Conservation (phyloP, 495 filamentous ascomycete genomes). For the Trichoderma parareesei region DNA sequence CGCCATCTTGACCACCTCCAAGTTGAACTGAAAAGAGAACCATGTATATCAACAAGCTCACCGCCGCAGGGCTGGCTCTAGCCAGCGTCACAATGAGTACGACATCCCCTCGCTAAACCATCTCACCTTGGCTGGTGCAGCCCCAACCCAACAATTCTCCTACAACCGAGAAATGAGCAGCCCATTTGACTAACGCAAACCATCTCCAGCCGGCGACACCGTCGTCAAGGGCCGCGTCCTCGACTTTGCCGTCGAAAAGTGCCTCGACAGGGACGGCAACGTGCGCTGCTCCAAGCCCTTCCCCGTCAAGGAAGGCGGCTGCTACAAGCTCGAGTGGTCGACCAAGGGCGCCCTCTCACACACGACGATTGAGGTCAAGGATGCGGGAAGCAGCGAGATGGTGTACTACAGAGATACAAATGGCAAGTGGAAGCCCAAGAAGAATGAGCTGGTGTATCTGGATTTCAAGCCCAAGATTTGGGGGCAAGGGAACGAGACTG, state of each 20-base stretch:
- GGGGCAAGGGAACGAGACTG: constrained; percentile 29
- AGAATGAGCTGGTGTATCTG: constrained; percentile 30
- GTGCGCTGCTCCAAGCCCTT: constrained; percentile 30
- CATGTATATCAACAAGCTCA: constrained; percentile 5
- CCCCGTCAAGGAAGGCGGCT: constrained; percentile 22
- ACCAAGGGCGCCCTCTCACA: constrained; percentile 30
- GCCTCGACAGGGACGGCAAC: constrained; percentile 26
- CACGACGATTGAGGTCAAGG: constrained; percentile 32
- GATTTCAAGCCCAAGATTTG: constrained; percentile 36
- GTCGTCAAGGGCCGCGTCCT: constrained; percentile 23
- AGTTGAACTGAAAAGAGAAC: background rate
- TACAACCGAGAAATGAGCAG: too few relatives aligned
- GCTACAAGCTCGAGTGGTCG: constrained; percentile 31
- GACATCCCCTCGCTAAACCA: background rate
- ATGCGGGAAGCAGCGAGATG: constrained; percentile 27
- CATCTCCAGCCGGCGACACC: background rate
- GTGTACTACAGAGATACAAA: constrained; percentile 35
- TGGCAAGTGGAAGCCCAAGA: constrained; percentile 32
- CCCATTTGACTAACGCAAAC: background rate
- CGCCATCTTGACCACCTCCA: too few relatives aligned
- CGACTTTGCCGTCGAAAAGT: constrained; percentile 29
- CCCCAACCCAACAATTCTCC: too few relatives aligned
- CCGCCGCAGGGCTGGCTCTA: background rate
- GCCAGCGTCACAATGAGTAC: background rate
- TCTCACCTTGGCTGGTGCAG: too few relatives aligned